Base-by-base conservation (phyloP, 805 yeast species). In the Millerago galiae region DNA sequence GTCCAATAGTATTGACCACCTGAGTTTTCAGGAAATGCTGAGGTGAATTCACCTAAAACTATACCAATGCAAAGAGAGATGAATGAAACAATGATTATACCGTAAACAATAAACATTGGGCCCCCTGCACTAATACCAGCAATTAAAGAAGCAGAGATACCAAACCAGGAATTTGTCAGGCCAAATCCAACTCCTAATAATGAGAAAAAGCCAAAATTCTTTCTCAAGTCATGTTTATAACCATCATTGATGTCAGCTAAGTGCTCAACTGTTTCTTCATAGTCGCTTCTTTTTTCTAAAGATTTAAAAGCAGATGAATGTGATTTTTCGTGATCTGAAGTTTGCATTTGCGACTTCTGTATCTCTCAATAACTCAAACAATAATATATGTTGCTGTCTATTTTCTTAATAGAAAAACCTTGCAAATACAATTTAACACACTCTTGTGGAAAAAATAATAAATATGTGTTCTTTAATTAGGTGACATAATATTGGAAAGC, bases 1-100 rank as follows among this genome's bases (percentile, higher is more conserved):
- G 80, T 73, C 82, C 83, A 77, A 46, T 71, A 75, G 54, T 74
- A 74, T 49, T 74, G 79, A 24, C 81, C 81, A 42, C 80, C 79
- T 36, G 81, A 76, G 44, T 71, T 69, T 42, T 55, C 59, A 4
- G 81, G 81, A 56, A 67, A 68, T 13, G 79, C 72, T 37, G 72
- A 66, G 8, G 75, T 64, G 48, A 77, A 60, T 54, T 77, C 82
- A n/a, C 77, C 68, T 29, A 77, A 59, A 0, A 79, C 67, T 14
- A 66, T 59, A 14, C 76, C 82, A 41, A 76, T 62, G 58, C 72
- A 66, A 27, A 63, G 50, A 1, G 80, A 68, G n/a, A 77, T 60
- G 16, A 53, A 54, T 2, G 79, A 72, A 30, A 75, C 66, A 43
- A 77, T 73, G 4, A 77, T 58, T 42, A 77, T 70, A 37, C 83